Conservation (phyloP, 2,329 filamentous ascomycete species). For the Cordyceps javanica region DNA sequence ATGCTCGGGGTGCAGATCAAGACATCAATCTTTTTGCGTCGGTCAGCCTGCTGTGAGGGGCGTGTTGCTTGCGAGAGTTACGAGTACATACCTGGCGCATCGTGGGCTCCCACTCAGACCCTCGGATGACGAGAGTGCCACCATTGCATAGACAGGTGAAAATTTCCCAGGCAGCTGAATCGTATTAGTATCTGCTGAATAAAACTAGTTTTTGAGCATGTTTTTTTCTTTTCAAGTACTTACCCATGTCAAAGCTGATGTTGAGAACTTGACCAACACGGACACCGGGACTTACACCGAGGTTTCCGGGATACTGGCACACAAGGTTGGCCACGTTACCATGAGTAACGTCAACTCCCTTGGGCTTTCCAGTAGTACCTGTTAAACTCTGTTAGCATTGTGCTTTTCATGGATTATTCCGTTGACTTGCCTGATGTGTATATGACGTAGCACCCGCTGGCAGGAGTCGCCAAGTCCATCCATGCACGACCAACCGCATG, state of each 20-base stretch:
- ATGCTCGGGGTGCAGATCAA: slow-evolving; percentile 52
- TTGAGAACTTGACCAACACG: slow-evolving; percentile 51
- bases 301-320: slow-evolving; percentile 41
- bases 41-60: background rate
- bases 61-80: background rate
- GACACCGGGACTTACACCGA: slow-evolving; percentile 43
- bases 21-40: slow-evolving; percentile 38
- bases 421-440: slow-evolving; percentile 44
- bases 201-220: too few relatives aligned
- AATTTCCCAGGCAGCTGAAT: slow-evolving; percentile 53
- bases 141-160: slow-evolving; percentile 51
- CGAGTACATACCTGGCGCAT: slow-evolving; percentile 34
- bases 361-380: slow-evolving; percentile 50
- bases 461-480: slow-evolving; percentile 28
- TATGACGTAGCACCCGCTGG: slow-evolving; percentile 40
- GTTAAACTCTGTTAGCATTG: slow-evolving; percentile 15
- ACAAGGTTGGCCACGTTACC: slow-evolving; percentile 49
- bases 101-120: slow-evolving; percentile 41
- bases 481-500: background rate
- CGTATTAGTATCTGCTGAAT: slow-evolving; percentile 3
- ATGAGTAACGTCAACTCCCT: slow-evolving; percentile 54
- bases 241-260: slow-evolving; percentile 57
- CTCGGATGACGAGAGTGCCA: slow-evolving; percentile 48
- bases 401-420: background rate
- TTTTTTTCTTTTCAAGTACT: slow-evolving; percentile 20